phyloP scores from a whole-genome alignment of 1,284 basidiomycete genomes.

The Puccinia polysora region DNA sequence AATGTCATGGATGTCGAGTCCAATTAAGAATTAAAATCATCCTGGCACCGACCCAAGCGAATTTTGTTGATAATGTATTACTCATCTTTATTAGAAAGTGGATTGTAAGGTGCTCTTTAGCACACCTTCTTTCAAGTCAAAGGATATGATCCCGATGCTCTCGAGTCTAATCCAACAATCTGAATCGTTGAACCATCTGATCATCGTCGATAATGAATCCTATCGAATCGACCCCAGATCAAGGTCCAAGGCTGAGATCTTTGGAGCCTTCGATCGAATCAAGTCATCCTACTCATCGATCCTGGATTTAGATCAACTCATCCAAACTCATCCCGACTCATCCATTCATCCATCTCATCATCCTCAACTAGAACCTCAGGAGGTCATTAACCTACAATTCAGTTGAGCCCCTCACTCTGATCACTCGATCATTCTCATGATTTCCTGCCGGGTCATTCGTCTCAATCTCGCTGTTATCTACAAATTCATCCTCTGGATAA shows the following conservation, averaged over 20 bases:
- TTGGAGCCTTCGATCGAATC: neutral
- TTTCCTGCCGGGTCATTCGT: neutral
- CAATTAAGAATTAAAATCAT: neutral
- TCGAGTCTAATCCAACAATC: slow-evolving; percentile 10
- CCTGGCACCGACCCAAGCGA: neutral
- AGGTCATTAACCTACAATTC: slow-evolving; percentile 36
- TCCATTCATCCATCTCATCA: neutral
- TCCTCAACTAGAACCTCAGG: neutral
- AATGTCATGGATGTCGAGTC: neutral
- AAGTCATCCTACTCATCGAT: neutral
- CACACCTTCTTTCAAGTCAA: slow-evolving; percentile 17
- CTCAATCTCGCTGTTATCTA: neutral
- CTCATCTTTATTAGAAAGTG: slow-evolving; percentile 21
- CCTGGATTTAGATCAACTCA: slow-evolving; percentile 13
- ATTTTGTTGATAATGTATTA: neutral
- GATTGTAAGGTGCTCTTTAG: slow-evolving; percentile 24
- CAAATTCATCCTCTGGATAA: neutral
- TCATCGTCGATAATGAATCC: slow-evolving; percentile 17
- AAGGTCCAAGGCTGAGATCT: neutral
- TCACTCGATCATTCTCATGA: neutral
- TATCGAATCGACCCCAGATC: neutral
- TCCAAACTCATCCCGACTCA: neutral
- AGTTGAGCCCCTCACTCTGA: slow-evolving; percentile 9
- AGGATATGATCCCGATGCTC: slow-evolving; percentile 12
- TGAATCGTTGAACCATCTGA: neutral